Evolutionary conservation across 2,329 filamentous ascomycete genomes (phyloP).

Genomic region (Phialophora tarda): DNA sequence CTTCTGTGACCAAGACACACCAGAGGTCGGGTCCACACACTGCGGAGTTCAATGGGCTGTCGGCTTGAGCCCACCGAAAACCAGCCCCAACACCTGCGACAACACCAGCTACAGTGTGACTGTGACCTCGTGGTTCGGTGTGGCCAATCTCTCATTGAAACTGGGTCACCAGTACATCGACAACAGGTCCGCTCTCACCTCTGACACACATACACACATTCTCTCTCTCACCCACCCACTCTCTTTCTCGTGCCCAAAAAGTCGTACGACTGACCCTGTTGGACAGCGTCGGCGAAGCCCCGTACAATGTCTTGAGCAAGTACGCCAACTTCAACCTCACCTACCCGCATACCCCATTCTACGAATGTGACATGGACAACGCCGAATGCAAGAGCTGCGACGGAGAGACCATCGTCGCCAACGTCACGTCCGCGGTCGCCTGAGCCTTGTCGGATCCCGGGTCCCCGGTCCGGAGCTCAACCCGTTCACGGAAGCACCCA

Average conservation of each 20-base stretch:
- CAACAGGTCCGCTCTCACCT: slow-evolving; percentile 24
- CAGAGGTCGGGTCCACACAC: slow-evolving; percentile 27
- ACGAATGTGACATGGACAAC: slow-evolving; percentile 32
- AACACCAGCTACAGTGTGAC: slow-evolving; percentile 32
- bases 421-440: slow-evolving; percentile 30
- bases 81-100: slow-evolving; percentile 26
- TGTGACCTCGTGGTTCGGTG: slow-evolving; percentile 33
- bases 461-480: background rate
- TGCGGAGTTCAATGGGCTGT: slow-evolving; percentile 38
- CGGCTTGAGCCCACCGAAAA: slow-evolving; percentile 27
- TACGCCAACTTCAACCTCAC: slow-evolving; percentile 33
- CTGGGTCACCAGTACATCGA: slow-evolving; percentile 37
- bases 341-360: slow-evolving; percentile 30
- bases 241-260: background rate
- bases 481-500: background rate
- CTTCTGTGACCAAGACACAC: slow-evolving; percentile 38
- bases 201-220: too few species aligned
- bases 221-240: background rate
- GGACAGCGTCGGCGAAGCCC: slow-evolving; percentile 30
- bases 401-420: slow-evolving; percentile 31
- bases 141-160: slow-evolving; percentile 32
- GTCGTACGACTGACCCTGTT: background rate
- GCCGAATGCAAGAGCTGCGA: slow-evolving; percentile 30
- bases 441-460: slow-evolving; percentile 16
- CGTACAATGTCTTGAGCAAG: slow-evolving; percentile 37